Evolutionary conservation across 1,139 yeast genomes (phyloP).

Genomic region (Pichia sp.): DNA sequence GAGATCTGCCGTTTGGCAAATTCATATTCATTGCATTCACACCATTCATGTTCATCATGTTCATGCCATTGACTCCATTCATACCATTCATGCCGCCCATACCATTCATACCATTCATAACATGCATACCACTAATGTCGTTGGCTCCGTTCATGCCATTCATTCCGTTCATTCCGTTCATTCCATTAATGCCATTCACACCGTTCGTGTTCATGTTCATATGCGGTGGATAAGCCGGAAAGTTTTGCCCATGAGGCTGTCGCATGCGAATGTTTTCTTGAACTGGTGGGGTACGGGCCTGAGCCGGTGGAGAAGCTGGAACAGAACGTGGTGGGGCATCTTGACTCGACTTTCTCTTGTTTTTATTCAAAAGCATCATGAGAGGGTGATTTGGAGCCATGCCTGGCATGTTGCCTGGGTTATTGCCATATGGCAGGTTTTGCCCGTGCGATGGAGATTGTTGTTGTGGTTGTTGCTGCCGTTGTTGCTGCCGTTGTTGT

Average conservation of each 20-base stretch:
- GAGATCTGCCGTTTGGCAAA: neutral
- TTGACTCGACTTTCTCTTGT: slow-evolving; percentile 14
- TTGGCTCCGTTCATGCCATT: neutral
- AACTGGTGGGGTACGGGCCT: neutral
- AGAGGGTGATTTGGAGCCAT: slow-evolving; percentile 16
- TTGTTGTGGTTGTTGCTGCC: slow-evolving; percentile 3
- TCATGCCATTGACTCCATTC: neutral
- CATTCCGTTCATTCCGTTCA: neutral
- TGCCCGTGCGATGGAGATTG: slow-evolving; percentile 5
- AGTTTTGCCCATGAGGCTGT: slow-evolving; percentile 17
- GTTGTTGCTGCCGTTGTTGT: neutral
- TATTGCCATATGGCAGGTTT: slow-evolving; percentile 1
- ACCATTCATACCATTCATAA: slow-evolving; percentile 1
- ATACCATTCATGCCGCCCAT: slow-evolving; percentile 3
- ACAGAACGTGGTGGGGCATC: neutral
- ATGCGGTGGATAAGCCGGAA: slow-evolving; percentile 2
- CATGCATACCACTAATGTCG: neutral
- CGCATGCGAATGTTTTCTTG: neutral
- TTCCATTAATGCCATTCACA: neutral
- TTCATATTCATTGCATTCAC: neutral
- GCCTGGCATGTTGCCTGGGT: neutral
- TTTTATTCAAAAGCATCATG: slow-evolving; percentile 14
- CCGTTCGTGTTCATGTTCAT: slow-evolving; percentile 4
- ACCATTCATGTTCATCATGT: neutral
- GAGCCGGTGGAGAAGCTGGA: neutral